Conservation (phyloP, 2,329 filamentous ascomycete species). For the Geosmithia morbida region DNA sequence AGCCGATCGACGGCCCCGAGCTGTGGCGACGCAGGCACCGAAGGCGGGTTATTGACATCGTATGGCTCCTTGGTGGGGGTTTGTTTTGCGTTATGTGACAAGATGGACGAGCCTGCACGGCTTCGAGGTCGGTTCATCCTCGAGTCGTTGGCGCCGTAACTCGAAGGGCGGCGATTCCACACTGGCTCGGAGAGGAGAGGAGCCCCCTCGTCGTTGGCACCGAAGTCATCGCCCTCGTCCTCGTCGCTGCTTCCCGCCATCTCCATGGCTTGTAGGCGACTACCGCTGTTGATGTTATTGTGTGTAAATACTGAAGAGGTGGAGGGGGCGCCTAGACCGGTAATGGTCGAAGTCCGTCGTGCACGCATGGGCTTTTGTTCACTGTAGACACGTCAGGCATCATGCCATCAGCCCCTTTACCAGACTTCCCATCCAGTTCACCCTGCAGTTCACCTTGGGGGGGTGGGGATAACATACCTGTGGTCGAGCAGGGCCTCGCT, state of each 20-base stretch:
- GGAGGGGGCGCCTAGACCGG: conserved; percentile 12
- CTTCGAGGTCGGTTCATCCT: conserved; percentile 20
- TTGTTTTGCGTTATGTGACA: conserved; percentile 31
- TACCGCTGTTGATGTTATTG: conserved; percentile 11
- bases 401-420: background rate
- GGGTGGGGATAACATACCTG: conserved; percentile 30
- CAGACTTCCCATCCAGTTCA: background rate
- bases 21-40: conserved; percentile 46
- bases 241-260: conserved; percentile 29
- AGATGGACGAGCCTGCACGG: conserved; percentile 29
- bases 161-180: conserved; percentile 10
- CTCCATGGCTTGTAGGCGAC: conserved; percentile 19
- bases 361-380: conserved; percentile 48
- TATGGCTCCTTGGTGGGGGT: conserved; percentile 29
- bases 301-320: conserved; percentile 17
- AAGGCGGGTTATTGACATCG: conserved; percentile 56
- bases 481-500: conserved; percentile 83
- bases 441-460: background rate
- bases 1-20: conserved; percentile 32
- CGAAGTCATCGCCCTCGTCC: conserved; percentile 33
- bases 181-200: conserved; percentile 33
- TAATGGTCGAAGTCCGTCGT: conserved; percentile 41
- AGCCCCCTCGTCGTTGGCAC: conserved; percentile 30
- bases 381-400: conserved; percentile 16
- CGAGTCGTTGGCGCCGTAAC: conserved; percentile 28